Conservation (phyloP, 176 grass and related monocot genomes). For the Metroxylon sagu region DNA sequence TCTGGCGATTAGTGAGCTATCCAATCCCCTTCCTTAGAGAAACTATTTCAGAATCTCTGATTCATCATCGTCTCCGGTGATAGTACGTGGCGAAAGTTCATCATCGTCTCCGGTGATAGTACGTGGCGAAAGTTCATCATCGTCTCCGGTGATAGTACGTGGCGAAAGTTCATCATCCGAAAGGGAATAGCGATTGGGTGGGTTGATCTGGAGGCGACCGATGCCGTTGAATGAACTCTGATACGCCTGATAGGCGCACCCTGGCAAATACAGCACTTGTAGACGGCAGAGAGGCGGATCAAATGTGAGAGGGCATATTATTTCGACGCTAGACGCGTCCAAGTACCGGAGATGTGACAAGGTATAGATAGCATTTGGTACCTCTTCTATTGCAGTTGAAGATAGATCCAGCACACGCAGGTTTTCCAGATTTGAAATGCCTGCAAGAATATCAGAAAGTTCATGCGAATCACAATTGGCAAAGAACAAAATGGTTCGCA, state of each 20-base stretch:
- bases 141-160: too few relatives aligned
- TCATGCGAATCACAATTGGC: neutral
- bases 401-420: slow-evolving; percentile 24
- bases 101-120: too few relatives aligned
- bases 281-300: slow-evolving; percentile 24
- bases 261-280: slow-evolving; percentile 29
- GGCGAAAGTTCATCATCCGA: slow-evolving; percentile 11
- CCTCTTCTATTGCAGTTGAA: slow-evolving; percentile 1
- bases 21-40: too few relatives aligned
- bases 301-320: slow-evolving; percentile 3
- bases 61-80: too few relatives aligned
- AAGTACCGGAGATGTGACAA: slow-evolving; percentile 18
- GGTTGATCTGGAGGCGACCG: slow-evolving; percentile 4
- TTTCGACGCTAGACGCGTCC: slow-evolving; percentile 16
- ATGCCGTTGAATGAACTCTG: slow-evolving; percentile 21
- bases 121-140: too few relatives aligned
- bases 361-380: neutral
- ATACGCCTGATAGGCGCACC: neutral
- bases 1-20: too few relatives aligned
- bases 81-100: too few relatives aligned
- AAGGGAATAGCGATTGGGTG: slow-evolving; percentile 19
- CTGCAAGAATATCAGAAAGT: neutral
- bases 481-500: slow-evolving; percentile 1
- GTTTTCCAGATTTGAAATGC: neutral
- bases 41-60: too few relatives aligned